Evolutionary conservation across 2,329 filamentous ascomycete species (phyloP).

Genomic region (Cladophialophora immunda): DNA sequence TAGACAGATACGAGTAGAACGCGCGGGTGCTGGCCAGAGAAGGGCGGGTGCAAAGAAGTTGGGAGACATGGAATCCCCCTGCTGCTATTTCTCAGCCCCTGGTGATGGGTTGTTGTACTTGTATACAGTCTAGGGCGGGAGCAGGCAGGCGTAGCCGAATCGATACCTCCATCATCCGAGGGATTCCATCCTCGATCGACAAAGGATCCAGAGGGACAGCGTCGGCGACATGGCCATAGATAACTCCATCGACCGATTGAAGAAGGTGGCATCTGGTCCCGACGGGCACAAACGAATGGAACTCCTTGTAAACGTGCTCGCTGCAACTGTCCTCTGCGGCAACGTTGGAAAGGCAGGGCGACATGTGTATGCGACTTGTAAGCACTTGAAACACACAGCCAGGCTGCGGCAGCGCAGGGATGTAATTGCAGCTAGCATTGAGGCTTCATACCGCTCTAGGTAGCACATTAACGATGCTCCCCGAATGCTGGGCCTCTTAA

Average conservation of each 20-base stretch:
- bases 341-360: not conserved
- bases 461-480: not conserved
- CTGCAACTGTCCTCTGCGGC: not conserved
- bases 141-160: not conserved
- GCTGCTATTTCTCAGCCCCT: not conserved
- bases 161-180: not conserved
- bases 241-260: not conserved
- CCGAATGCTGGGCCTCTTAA: not conserved
- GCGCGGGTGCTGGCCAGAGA: not conserved
- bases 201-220: not conserved
- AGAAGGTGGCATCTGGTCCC: slow-evolving; percentile 3
- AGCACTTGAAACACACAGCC: slow-evolving; percentile 12
- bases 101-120: not conserved
- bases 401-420: not conserved
- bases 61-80: not conserved
- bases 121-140: not conserved
- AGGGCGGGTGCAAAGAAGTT: not conserved
- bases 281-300: not conserved
- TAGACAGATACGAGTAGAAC: too few relatives aligned
- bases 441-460: not conserved
- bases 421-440: not conserved
- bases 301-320: not conserved
- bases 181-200: not conserved
- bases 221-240: not conserved
- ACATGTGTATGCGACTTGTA: slow-evolving; percentile 1